These are phyloP conservation scores for Xylaria acuta DNA, from an alignment of 495 filamentous ascomycete genomes.

Conservation along the genomic window DNA sequence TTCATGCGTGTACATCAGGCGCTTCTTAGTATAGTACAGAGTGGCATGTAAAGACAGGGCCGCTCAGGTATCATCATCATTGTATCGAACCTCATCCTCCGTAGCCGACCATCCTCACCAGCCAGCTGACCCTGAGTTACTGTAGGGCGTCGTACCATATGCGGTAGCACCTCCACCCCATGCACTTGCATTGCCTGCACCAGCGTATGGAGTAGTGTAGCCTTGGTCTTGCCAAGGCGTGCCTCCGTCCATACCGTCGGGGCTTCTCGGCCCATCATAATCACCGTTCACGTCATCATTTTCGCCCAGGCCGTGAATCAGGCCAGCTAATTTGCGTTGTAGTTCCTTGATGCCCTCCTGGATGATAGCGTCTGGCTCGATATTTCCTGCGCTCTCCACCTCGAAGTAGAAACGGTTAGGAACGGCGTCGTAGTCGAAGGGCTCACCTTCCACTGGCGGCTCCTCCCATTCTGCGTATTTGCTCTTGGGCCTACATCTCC, in stretches of 20 bases:
- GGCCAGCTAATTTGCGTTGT: constrained; percentile 83
- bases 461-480: constrained; percentile 89
- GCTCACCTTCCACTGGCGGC: constrained; percentile 75
- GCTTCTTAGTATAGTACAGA: constrained; percentile 30
- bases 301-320: constrained; percentile 76
- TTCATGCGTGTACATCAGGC: constrained; percentile 12
- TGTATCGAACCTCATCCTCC: background rate
- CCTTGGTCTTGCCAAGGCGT: constrained; percentile 65
- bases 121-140: constrained; percentile 40
- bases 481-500: constrained; percentile 72
- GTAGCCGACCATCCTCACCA: constrained; percentile 27
- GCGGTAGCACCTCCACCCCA: constrained; percentile 71
- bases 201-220: constrained; percentile 77
- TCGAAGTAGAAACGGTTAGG: constrained; percentile 89
- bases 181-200: constrained; percentile 63
- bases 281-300: constrained; percentile 61
- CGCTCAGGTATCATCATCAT: constrained; percentile 16
- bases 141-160: constrained; percentile 72
- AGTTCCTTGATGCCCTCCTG: constrained; percentile 87
- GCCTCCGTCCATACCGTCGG: constrained; percentile 61
- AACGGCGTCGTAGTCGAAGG: constrained; percentile 89
- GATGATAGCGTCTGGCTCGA: constrained; percentile 86
- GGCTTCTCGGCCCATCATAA: constrained; percentile 66
- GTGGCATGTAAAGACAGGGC: constrained; percentile 3
- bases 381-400: constrained; percentile 84